Evolutionary conservation across 1,139 yeast genomes (phyloP), one percentile per base, ranked within the genome.

Genomic region (Debaryomyces robertsiae): DNA sequence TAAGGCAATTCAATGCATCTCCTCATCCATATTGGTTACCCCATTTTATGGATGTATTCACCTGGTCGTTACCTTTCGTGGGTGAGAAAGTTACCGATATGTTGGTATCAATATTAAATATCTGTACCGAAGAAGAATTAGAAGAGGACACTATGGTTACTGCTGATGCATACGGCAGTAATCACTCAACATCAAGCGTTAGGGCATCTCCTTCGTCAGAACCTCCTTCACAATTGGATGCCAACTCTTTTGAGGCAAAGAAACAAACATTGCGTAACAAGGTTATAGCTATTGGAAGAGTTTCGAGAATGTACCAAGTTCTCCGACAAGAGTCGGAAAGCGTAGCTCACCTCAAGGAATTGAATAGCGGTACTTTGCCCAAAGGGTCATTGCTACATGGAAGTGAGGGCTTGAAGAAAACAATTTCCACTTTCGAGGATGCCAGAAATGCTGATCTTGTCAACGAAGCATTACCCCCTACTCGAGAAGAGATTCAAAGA

Each of bases 11-110:
- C 68, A 90, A 90, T 61, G 71, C 85, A 55, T 83, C 93, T 29
- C 96, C 96, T 6, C 98, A 93, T 64, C 98, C 98, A 1, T 93
- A 93, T 65, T 91, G 96, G 93, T 73, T 93, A 51, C 98, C 98
- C 3, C 91, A 91, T 62, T 89, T 91, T 55, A 90, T 91, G 96
- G 97, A 93, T 61, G 96, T 91, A 5, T 93, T 93, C 63, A 86
- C 96, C 4, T 93, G 98, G 98, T 88, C 96, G 3, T 71, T 93
- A 46, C 98, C 98, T 6, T 93, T 93, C 71, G 98, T 93, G 29
- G 98, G 98, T n/a, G 97, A 93, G 65, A 81, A 90, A 53, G 84
- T 91, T 44, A 88, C 96, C 13, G 98, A 93, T 58, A 91, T 93
- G 87, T 75, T 93, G 58, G 89, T 90, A 25, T 81, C 95, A 1